Base-by-base conservation (phyloP, 108 stramenopile genomes). In the Cyclotella choctawhatcheeana region DNA sequence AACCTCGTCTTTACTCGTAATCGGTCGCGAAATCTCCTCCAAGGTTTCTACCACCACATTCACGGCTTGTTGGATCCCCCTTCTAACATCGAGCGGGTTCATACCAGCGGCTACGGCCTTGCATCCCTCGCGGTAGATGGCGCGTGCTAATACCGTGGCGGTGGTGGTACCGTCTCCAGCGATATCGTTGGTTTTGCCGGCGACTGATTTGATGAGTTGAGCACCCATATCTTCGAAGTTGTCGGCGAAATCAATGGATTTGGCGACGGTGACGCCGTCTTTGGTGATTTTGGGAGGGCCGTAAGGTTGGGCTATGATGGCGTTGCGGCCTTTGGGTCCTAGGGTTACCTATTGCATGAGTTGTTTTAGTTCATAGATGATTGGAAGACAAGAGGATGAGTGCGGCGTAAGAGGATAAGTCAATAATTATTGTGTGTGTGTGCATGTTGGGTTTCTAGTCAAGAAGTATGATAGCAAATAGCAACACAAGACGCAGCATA, bases 111-210 rank as follows among this genome's bases (percentile, higher is more conserved):
- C 99, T 30, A 99, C 98, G 27, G 98, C 97, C 95, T 98, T 98
- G 91, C 97, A 97, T 29, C 99, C 99, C 82, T 99, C 99, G 22
- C 84, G 81, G 86, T 97, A 99, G 74, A 99, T 99, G 63, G 98
- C 97, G 30, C 99, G 85, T 12, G 98, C 96, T 30, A 99, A 81
- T 16, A 99, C 97, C 24, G 99, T 99, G 44, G 98, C 97, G n/a
- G 98, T 99, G 48, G 99, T 99, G 64, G 99, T 99, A 27, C 99
- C 99, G 69, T 99, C 99, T 58, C 99, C 99, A 21, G 99, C 99
- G 65, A 96, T 80, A 67, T 99, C 99, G 84, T 99, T 99, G 20
- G 99, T 99, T 83, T 97, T 98, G 80, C 85, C 93, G 13, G 99
- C 99, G 30, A 99, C 99, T 44, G 86, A 88, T 76, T 94, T 93